These are phyloP conservation scores for Geosmithia flava DNA, from an alignment of 2,329 filamentous ascomycete genomes.

Conservation along the genomic window DNA sequence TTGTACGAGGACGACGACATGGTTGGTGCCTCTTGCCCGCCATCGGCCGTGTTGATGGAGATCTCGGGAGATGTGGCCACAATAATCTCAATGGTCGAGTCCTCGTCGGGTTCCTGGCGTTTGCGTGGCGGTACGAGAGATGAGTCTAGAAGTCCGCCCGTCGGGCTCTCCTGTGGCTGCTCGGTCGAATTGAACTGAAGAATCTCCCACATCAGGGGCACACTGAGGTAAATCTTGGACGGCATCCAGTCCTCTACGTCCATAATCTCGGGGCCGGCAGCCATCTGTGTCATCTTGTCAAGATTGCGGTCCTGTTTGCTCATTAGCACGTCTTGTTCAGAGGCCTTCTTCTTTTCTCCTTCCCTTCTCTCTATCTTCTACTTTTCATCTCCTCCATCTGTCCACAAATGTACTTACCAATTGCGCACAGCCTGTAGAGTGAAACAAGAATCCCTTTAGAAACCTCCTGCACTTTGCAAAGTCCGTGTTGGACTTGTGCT, in stretches of 20 bases:
- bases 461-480: conserved; percentile 37
- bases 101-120: conserved; percentile 19
- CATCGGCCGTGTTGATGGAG: conserved; percentile 36
- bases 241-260: conserved; percentile 38
- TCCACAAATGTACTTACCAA: conserved; percentile 20
- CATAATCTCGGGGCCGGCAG: conserved; percentile 31
- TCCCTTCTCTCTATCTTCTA: no score
- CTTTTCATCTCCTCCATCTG: no score
- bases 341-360: no score
- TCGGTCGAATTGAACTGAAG: conserved; percentile 31
- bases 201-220: conserved; percentile 40
- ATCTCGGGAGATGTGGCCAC: conserved; percentile 38
- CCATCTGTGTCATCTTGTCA: conserved; percentile 34
- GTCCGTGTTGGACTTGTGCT: conserved; percentile 37
- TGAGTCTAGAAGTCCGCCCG: conserved; percentile 25
- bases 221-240: conserved; percentile 37
- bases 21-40: conserved; percentile 34
- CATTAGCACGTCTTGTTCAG: no score
- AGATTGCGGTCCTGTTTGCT: conserved; percentile 28
- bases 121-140: conserved; percentile 21
- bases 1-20: conserved; percentile 8
- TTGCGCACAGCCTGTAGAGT: conserved; percentile 30
- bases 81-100: conserved; percentile 31
- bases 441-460: conserved; percentile 31
- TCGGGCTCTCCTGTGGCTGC: conserved; percentile 19